phyloP scores from a whole-genome alignment of 2,329 filamentous ascomycete genomes.

The Drechslerella coelobrocha region DNA sequence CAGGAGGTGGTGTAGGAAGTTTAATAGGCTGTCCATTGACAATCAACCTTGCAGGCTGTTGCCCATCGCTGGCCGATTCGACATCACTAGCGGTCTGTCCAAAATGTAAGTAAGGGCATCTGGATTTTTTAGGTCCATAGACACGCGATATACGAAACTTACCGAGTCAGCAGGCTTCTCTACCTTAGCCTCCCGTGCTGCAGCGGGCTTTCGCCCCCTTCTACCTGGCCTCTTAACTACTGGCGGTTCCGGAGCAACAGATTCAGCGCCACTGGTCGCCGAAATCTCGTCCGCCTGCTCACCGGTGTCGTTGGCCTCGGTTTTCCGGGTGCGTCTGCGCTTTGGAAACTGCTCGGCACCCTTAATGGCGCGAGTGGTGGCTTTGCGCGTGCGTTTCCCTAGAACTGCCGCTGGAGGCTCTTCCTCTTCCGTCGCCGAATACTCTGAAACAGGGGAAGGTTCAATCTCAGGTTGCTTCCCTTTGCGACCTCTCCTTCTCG shows the following conservation, averaged over 20 bases:
- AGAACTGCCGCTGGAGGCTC: conserved; percentile 7
- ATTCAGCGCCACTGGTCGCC: conserved; percentile 40
- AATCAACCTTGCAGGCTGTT: conserved; percentile 3
- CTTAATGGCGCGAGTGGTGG: conserved; percentile 47
- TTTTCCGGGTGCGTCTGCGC: conserved; percentile 38
- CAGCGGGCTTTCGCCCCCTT: conserved; percentile 22
- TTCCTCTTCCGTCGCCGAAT: conserved; percentile 44
- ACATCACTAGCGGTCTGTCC: conserved; percentile 30
- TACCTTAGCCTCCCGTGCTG: conserved; percentile 13
- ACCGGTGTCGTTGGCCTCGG: conserved; percentile 22
- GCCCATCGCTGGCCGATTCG: conserved; percentile 17
- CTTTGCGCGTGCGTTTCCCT: conserved; percentile 42
- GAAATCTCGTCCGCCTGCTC: conserved; percentile 28
- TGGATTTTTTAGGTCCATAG: background rate
- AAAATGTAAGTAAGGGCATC: conserved; percentile 15
- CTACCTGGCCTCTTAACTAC: conserved; percentile 33
- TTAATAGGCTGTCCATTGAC: conserved; percentile 36
- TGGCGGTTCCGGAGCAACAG: conserved; percentile 26
- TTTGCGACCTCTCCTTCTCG: conserved; percentile 15
- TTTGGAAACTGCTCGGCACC: conserved; percentile 43
- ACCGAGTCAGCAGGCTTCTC: conserved; percentile 29
- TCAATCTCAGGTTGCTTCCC: conserved; percentile 18
- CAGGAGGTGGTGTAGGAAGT: conserved; percentile 29
- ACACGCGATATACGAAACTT: conserved; percentile 10
- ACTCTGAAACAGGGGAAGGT: conserved; percentile 41